Base-by-base conservation (phyloP, 345 rosid species). In the Eucalyptus rudis region DNA sequence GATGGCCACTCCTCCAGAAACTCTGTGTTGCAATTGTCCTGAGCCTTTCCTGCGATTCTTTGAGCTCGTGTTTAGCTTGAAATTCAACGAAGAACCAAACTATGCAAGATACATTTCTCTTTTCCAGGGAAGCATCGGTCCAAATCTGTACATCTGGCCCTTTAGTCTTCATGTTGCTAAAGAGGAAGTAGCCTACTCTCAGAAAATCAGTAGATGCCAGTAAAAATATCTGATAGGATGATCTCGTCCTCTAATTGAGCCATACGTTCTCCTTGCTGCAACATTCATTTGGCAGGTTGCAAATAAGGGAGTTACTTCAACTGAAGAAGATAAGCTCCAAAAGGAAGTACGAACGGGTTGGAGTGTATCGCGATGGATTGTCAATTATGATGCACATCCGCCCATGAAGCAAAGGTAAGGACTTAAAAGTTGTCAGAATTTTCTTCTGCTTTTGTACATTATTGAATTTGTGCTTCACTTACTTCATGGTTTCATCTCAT, bases 341-440 rank as follows among this genome's bases (percentile, higher is more conserved):
- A 83, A 88, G 79, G 84, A 88, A 29, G 87, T 84, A 25, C 36
- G 83, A 66, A 40, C 49, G 44, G 89, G 89, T 11, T 49, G 47
- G 51, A 86, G 87, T 56, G 89, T 43, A 11, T 40, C 47, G 45
- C 89, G 84, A 84, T 84, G 89, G 89, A 62, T 88, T 43, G 12
- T 59, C 43, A 47, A 81, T 81, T 88, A 88, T 49, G 47, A 88
- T 88, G 89, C 87, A 15, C 62, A 76, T 64, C 45, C 15, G 47
- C 87, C 89, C 29, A 47, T 88, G 87, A 88, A 88, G 87, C 89
- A 88, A 43, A 88, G 89, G 89, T 88, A 68, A 68, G 80, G 24
- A 87, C 56, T 31, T 27, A n/a, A 29, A 36, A 31, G 80, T 31
- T 68, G 62, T 86, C 58, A 49, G 20, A 49, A 24, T 50, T 36